Conservation (phyloP, 352 stramenopile species). For the Phytophthora lateralis region DNA sequence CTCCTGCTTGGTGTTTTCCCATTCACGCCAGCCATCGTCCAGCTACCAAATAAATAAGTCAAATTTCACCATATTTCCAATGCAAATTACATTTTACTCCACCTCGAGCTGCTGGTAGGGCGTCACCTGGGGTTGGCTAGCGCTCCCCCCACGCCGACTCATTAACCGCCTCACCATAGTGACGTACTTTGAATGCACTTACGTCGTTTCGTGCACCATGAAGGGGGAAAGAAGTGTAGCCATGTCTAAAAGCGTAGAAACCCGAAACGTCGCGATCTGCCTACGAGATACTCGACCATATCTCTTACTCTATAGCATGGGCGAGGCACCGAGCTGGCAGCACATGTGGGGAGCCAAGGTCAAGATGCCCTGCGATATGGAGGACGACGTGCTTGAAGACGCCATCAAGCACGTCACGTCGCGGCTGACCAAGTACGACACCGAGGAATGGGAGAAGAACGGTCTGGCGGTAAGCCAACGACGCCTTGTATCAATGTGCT, state of each 20-base stretch:
- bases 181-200: neutral
- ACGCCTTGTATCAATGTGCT: neutral
- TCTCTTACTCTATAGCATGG: slow-evolving; percentile 42
- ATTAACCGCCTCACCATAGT: slow-evolving; percentile 27
- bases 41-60: slow-evolving; percentile 30
- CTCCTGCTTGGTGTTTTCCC: slow-evolving; percentile 63
- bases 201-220: slow-evolving; percentile 26
- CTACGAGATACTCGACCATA: neutral
- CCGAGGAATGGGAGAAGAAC: slow-evolving; percentile 88
- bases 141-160: slow-evolving; percentile 22
- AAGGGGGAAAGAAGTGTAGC: slow-evolving; percentile 1
- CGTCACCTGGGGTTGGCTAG: slow-evolving; percentile 26
- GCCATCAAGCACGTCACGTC: slow-evolving; percentile 79
- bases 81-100: neutral
- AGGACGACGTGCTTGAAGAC: slow-evolving; percentile 88
- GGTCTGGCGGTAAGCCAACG: slow-evolving; percentile 52
- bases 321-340: slow-evolving; percentile 82
- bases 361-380: slow-evolving; percentile 90
- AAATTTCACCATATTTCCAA: neutral
- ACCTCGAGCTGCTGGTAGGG: slow-evolving; percentile 37
- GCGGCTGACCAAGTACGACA: slow-evolving; percentile 68
- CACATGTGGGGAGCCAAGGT: slow-evolving; percentile 90
- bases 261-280: slow-evolving; percentile 34
- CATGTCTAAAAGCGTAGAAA: slow-evolving; percentile 9
- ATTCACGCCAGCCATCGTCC: slow-evolving; percentile 59